Base-by-base conservation (phyloP, 2,329 filamentous ascomycete genomes). In the Penicillium sp. region DNA sequence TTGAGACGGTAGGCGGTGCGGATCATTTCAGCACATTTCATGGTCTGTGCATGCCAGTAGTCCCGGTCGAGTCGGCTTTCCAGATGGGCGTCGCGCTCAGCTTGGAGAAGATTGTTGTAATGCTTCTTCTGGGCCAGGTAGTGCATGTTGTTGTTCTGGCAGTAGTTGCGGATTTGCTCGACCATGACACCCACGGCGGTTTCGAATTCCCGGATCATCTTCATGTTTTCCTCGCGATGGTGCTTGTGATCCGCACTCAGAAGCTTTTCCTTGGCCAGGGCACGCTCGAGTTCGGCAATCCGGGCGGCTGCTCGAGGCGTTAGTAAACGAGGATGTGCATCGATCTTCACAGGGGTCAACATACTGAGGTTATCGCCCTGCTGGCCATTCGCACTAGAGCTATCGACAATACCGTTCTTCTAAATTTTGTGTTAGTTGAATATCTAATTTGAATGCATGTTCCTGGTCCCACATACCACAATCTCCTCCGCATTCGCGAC, bases 121-220 rank as follows among this genome's bases (percentile, higher is more conserved):
- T 79, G 78, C 42, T 72, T 73, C 60, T 78, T 78, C 61, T 80
- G 78, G 6, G 75, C 68, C 7, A 80, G 72, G 58, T 75, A 79
- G 48, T 79, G 73, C 68, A 76, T 74, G 58, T 81, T 80, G 65
- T 79, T 79, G 67, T 79, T 79, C 60, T 77, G 77, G 65, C 77
- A 79, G 63, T 81, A 81, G 64, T 77, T 78, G 57, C 79, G 79
- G 53, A 81, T 79, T 59, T 80, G 78, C 53, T 81, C 79, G 19
- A 80, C 78, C 68, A 81, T 79, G 7, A 72, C 74, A 39, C 79
- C 79, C 27, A 82, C 70, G 10, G 69, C 73, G 15, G 74, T 70
- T 61, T 81, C 79, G 59, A 81, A 82, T 62, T 80, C 78, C 21
- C 73, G 75, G 27, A 82, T 78, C 36, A 82, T 62, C 51, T 75